Percentiles rank a stretch among this genome's conserved stretches.
These are phyloP conservation scores for Neurospora sp. DNA, from an alignment of 2,329 filamentous ascomycete genomes.

Conservation along the genomic window DNA sequence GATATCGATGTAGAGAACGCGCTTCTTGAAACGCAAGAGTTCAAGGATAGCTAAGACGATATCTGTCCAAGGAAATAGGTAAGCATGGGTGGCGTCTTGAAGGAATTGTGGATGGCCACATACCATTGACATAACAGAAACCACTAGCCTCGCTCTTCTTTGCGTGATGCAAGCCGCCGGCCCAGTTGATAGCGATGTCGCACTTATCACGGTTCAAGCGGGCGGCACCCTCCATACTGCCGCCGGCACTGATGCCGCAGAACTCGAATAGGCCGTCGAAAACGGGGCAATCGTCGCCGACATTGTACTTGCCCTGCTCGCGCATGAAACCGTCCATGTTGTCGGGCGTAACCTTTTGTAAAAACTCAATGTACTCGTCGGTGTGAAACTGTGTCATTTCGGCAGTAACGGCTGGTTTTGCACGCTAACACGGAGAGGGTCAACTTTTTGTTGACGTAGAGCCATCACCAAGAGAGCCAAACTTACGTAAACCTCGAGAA, in stretches of 20 bases:
- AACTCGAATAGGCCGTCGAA: conserved; percentile 98
- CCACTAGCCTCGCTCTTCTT: conserved; percentile 95
- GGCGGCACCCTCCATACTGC: conserved; percentile 85
- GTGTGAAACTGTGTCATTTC: conserved; percentile 94
- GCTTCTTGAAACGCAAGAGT: conserved; percentile 78
- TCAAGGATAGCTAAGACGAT: conserved; percentile 95
- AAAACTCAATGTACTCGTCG: conserved; percentile 89
- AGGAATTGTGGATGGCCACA: conserved; percentile 21
- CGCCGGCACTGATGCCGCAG: conserved; percentile 87
- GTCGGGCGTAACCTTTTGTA: conserved; percentile 91
- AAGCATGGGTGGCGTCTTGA: not conserved
- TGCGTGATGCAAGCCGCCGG: conserved; percentile 90
- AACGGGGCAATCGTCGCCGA: conserved; percentile 93
- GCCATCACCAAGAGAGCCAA: conserved; percentile 2
- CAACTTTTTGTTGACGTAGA: not conserved
- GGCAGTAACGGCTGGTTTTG: conserved; percentile 76
- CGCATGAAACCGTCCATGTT: conserved; percentile 93
- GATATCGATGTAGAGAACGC: conserved; percentile 94
- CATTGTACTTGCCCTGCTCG: conserved; percentile 89
- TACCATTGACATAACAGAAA: conserved; percentile 97
- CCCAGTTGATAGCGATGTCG: conserved; percentile 98
- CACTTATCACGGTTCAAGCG: conserved; percentile 85
- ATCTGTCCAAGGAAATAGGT: conserved; percentile 41
- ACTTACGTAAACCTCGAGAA: conserved; percentile 90
- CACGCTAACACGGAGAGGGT: conserved; percentile 45